Percentiles rank a stretch among this genome's conserved stretches.
These are phyloP conservation scores for Penicillium coprophilum DNA, from an alignment of 495 filamentous ascomycete genomes.

Conservation along the genomic window DNA sequence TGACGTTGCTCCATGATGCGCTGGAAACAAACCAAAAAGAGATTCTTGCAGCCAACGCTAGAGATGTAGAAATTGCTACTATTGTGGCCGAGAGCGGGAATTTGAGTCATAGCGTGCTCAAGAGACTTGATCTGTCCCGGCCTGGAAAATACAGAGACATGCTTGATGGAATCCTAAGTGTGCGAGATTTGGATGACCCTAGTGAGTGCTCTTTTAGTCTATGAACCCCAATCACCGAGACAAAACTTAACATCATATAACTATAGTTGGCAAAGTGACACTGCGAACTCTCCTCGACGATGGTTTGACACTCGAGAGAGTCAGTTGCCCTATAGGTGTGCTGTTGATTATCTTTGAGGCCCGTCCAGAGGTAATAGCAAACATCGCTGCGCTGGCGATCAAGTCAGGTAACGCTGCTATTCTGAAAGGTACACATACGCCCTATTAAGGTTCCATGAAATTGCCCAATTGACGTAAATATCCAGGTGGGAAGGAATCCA, in stretches of 20 bases:
- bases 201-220: conserved; percentile 52
- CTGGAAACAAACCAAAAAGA: conserved; percentile 63
- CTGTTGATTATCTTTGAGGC: conserved; percentile 98
- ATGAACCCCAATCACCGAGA: background rate
- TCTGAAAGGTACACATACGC: conserved; percentile 67
- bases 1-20: conserved; percentile 76
- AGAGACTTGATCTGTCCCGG: conserved; percentile 80
- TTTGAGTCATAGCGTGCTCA: conserved; percentile 83
- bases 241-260: conserved; percentile 7
- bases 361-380: conserved; percentile 96
- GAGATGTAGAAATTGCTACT: conserved; percentile 72
- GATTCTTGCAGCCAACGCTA: conserved; percentile 83
- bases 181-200: conserved; percentile 82
- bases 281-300: conserved; percentile 87
- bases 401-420: conserved; percentile 98
- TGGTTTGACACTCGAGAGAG: conserved; percentile 76
- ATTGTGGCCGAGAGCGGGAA: conserved; percentile 69
- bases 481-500: conserved; percentile 88
- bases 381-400: conserved; percentile 94
- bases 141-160: conserved; percentile 96
- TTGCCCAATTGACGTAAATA: conserved; percentile 8
- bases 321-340: conserved; percentile 92
- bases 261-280: conserved; percentile 77
- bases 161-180: conserved; percentile 91
- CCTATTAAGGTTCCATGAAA: background rate